Base-by-base conservation (phyloP, 2,329 filamentous ascomycete genomes). In the Emydomyces testavorans region DNA sequence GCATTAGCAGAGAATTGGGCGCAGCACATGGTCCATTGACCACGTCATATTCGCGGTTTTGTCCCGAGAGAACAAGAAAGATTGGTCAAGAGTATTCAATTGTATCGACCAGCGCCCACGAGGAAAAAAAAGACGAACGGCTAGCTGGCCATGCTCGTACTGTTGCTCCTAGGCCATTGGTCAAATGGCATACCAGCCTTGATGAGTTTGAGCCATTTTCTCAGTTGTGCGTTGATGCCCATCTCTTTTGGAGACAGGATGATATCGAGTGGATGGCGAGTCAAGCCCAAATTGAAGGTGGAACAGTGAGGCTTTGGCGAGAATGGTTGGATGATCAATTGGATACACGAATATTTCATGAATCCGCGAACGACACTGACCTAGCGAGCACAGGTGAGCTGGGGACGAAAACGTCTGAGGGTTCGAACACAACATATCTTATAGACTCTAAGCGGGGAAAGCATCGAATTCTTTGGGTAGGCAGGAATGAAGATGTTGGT, bases 391-490 rank as follows among this genome's bases (percentile, higher is more conserved):
- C 10, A n/a, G n/a, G n/a, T n/a, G n/a, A n/a, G n/a, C n/a, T n/a
- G n/a, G n/a, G n/a, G 10, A 24, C 21, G 3, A 20, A 20, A 38
- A 6, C 15, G 36, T 8, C 6, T 4, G 36, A 20, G 8, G 21
- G 13, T 7, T 11, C 7, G 4, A n/a, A 28, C n/a, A 28, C 6
- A 18, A 6, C 13, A 29, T 18, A 18, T 40, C 11, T 16, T n/a
- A 20, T 5, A 7, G 23, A 13, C 3, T 21, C 26, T 20, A 15
- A 31, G 8, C 26, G 15, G 7, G 39, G 26, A 31, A 18, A 16
- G 16, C 4, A 31, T 15, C 39, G 16, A 21, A 35, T 45, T 16
- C 20, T 45, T 13, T 45, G 41, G 41, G 29, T 45, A 36, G 41
- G 20, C 13, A 28, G 5, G 5, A 24, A 45, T 15, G 18, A 28